A percentile compares a stretch with the other conserved stretches of the same genome.
phyloP scores from a whole-genome alignment of 192 early-diverging fungal genomes.

The Backusella parvicylindrica region DNA sequence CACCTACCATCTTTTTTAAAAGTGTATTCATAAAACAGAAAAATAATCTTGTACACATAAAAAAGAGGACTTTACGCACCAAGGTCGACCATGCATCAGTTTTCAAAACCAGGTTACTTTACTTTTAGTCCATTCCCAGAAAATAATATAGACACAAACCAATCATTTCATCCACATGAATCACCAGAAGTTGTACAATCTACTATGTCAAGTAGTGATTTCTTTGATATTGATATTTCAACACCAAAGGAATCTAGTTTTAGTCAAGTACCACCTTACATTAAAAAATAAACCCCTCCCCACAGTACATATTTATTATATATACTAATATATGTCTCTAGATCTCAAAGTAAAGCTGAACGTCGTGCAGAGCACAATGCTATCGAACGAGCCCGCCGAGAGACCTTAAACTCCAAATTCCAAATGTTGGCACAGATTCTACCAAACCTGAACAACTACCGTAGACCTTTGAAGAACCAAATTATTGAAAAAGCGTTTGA shows the following conservation, averaged over 20 bases:
- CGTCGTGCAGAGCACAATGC: slow-evolving; percentile 74
- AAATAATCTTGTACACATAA: neutral
- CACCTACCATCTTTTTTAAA: neutral
- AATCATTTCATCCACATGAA: neutral
- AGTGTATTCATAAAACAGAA: neutral
- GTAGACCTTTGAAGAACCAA: slow-evolving; percentile 71
- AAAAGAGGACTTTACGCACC: neutral
- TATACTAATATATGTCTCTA: neutral
- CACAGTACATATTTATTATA: neutral
- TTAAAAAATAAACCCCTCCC: neutral
- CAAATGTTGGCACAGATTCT: slow-evolving; percentile 73
- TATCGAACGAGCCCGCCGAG: slow-evolving; percentile 72
- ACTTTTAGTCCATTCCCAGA: neutral
- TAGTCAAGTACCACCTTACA: neutral
- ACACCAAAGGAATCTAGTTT: neutral
- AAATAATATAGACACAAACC: neutral
- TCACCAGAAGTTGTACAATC: neutral
- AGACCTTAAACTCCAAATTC: slow-evolving; percentile 74
- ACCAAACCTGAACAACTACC: slow-evolving; percentile 62
- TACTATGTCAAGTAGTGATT: neutral
- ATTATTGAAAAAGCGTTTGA: slow-evolving; percentile 76
- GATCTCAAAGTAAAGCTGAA: slow-evolving; percentile 17
- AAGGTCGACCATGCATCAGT: neutral
- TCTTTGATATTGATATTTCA: neutral
- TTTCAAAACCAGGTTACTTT: neutral